Base-by-base conservation (phyloP, 164 flowering plant species). In the Platanus orientalis region DNA sequence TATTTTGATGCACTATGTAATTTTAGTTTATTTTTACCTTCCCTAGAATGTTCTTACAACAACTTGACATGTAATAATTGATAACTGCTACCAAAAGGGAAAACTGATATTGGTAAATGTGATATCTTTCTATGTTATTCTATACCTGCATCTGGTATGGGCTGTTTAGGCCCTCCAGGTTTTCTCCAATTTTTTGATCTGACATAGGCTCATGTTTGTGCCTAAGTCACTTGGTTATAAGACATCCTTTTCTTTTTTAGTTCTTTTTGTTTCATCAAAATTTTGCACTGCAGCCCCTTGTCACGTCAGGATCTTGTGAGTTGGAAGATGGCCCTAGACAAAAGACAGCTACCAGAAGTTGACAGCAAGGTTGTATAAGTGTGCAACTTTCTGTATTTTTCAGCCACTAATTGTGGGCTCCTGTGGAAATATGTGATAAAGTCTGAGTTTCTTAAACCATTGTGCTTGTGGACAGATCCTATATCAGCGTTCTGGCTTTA, bases 271-370 rank as follows among this genome's bases (percentile, higher is more conserved):
- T 30, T 44, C 0, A 47, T 30, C 56, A 52, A 56, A 48, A 58
- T 67, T 65, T 70, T 61, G 32, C 66, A 0, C 66, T 84, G 67
- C 90, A 94, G 99, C 73, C 85, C 90, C 49, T 71, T 95, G 50
- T 95, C 97, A 58, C 99, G 97, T 42, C 97, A 95, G 76, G 97
- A 92, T 81, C 97, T 95, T 75, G 87, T 95, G 34, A 85, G 94
- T 69, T 95, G 97, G 99, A 95, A 92, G 76, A 88, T 92, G 86
- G 93, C 96, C 60, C 70, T 88, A 13, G 96, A 89, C 61, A 89
- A 81, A 73, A 80, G 78, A 58, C 84, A 83, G 69, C 86, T 95
- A 27, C 99, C 97, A 49, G 85, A 80, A 65, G 92, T 84, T 62
- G 87, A 95, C 76, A 78, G 72, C 80, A 74, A 89, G 99, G 99